Percentiles rank a stretch among this genome's conserved stretches.
Conservation (phyloP, 2,329 filamentous ascomycete species). For the Calonectria henricotiae region DNA sequence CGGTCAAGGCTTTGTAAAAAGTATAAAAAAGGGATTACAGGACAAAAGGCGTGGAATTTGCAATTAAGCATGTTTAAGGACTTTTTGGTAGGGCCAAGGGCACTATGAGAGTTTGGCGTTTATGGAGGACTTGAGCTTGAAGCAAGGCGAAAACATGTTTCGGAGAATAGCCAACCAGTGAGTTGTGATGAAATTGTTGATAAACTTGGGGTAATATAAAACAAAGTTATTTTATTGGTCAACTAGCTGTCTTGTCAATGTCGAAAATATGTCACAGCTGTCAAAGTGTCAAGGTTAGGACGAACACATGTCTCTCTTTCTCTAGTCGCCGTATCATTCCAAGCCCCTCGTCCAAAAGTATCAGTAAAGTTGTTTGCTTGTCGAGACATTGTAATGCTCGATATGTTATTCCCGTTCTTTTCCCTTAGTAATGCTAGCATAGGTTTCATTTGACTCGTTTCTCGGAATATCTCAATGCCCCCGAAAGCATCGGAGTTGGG, state of each 20-base stretch:
- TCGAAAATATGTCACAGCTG: background rate
- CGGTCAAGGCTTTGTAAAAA: conserved; percentile 69
- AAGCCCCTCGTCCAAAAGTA: background rate
- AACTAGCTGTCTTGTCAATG: background rate
- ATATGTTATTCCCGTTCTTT: too few species aligned
- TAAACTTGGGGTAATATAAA: conserved; percentile 2
- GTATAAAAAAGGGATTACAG: conserved; percentile 5
- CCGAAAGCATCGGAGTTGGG: too few species aligned
- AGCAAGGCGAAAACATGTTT: conserved; percentile 11
- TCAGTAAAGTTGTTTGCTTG: background rate
- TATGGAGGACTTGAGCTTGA: conserved; percentile 18
- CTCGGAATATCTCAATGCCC: too few species aligned
- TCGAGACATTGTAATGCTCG: too few species aligned
- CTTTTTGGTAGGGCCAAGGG: conserved; percentile 3
- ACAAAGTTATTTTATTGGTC: background rate
- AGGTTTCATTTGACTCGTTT: too few species aligned
- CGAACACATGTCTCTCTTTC: background rate
- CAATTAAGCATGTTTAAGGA: conserved; percentile 21
- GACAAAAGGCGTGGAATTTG: conserved; percentile 20
- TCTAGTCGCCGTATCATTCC: too few species aligned
- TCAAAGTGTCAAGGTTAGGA: background rate
- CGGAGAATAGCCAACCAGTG: conserved; percentile 17
- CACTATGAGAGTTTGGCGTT: conserved; percentile 28
- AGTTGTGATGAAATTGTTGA: conserved; percentile 24
- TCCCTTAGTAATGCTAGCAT: too few species aligned